Conservation (phyloP, 2,329 filamentous ascomycete genomes). For the Macrophomina phaseolina region DNA sequence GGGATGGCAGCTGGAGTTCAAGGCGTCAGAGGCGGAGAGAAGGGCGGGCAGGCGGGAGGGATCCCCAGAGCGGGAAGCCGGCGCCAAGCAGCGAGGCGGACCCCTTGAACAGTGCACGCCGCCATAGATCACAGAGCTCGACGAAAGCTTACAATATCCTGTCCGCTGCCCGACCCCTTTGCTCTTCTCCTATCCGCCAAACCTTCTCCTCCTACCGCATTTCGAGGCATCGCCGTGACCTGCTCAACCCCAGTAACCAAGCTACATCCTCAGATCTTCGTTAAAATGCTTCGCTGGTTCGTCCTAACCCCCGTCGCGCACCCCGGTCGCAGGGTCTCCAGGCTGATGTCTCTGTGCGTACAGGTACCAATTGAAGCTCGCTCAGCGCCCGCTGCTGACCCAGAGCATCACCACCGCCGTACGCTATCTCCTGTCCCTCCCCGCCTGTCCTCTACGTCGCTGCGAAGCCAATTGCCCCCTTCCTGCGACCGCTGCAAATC, state of each 20-base stretch:
- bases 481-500: background rate
- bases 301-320: constrained; percentile 30
- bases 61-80: constrained; percentile 8
- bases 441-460: background rate
- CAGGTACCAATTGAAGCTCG: constrained; percentile 86
- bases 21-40: background rate
- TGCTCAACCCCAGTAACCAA: background rate
- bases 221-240: background rate
- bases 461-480: background rate
- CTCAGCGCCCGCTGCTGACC: constrained; percentile 82
- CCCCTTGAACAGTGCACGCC: constrained; percentile 25
- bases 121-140: constrained; percentile 24
- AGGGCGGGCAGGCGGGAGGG: constrained; percentile 1
- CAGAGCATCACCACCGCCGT: constrained; percentile 87
- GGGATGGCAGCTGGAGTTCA: background rate
- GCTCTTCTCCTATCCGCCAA: background rate
- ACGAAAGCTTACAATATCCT: constrained; percentile 17
- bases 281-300: constrained; percentile 52
- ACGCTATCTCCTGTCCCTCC: constrained; percentile 18
- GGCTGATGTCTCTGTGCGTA: constrained; percentile 25
- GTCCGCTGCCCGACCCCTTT: background rate
- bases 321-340: constrained; percentile 31
- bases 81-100: background rate
- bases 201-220: background rate
- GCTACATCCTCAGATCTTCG: background rate